These are phyloP conservation scores for Fusarium sororula DNA, from an alignment of 2,329 filamentous ascomycete species.

Conservation along the genomic window DNA sequence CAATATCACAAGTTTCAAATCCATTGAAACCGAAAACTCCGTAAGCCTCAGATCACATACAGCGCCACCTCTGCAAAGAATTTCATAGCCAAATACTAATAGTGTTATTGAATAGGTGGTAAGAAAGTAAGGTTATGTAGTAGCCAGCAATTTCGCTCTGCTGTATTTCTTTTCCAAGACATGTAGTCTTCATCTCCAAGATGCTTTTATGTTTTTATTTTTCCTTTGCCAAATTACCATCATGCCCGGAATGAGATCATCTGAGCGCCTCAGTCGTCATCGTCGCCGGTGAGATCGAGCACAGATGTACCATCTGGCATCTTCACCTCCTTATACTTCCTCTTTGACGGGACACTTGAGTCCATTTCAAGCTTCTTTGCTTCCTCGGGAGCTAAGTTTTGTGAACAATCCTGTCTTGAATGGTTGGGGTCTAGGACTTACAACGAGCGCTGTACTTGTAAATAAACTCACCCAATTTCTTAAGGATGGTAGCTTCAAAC, in stretches of 20 bases:
- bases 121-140: background rate
- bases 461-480: background rate
- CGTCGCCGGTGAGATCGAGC: background rate
- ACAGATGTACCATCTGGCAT: background rate
- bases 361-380: background rate
- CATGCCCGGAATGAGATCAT: accelerated
- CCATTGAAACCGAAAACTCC: no score
- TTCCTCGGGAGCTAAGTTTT: accelerated
- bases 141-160: background rate
- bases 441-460: background rate
- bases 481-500: background rate
- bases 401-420: background rate
- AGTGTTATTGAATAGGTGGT: background rate
- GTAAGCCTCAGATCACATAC: no score
- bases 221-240: background rate
- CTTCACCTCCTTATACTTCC: background rate
- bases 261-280: background rate
- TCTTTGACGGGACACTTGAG: background rate
- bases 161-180: background rate
- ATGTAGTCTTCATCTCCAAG: accelerated
- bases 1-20: no score
- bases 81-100: background rate
- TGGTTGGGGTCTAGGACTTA: background rate
- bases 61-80: background rate
- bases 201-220: background rate